phyloP scores from a whole-genome alignment of 2,329 filamentous ascomycete genomes.

The Calycina herbarum region DNA sequence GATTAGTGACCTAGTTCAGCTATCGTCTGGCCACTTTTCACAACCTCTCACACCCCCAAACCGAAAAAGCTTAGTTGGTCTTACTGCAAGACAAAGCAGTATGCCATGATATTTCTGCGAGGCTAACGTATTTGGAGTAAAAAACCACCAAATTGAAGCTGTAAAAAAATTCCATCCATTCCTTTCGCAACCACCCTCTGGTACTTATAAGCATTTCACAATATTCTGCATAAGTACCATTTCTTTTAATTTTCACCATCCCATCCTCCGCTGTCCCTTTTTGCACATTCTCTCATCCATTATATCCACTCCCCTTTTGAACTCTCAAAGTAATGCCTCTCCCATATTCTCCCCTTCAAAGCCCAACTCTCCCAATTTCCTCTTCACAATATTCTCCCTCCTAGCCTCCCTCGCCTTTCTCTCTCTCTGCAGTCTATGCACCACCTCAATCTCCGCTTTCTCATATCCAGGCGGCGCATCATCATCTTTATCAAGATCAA shows the following conservation, averaged over 20 bases:
- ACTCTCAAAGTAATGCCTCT: slow-evolving; percentile 65
- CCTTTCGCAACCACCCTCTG: slow-evolving; percentile 17
- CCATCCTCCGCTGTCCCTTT: slow-evolving; percentile 1
- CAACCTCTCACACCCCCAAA: too few species aligned
- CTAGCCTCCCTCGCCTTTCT: slow-evolving; percentile 68
- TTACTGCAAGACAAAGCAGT: too few species aligned
- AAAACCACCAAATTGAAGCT: background rate
- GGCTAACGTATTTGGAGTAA: too few species aligned
- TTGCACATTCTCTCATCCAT: background rate
- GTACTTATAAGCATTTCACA: slow-evolving; percentile 49
- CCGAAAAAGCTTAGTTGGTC: too few species aligned
- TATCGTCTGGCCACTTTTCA: too few species aligned
- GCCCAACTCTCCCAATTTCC: slow-evolving; percentile 73
- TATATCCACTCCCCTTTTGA: background rate
- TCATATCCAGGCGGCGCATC: slow-evolving; percentile 71
- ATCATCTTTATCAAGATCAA: slow-evolving; percentile 95
- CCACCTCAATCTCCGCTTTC: slow-evolving; percentile 64
- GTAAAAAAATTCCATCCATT: background rate
- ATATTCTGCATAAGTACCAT: slow-evolving; percentile 46
- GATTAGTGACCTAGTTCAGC: too few species aligned
- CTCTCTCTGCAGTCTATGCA: slow-evolving; percentile 72
- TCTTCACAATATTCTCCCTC: slow-evolving; percentile 70
- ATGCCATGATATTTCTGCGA: too few species aligned
- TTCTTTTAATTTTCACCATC: slow-evolving; percentile 13
- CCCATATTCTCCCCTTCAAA: slow-evolving; percentile 86